Base-by-base conservation (phyloP, 441 rosid species). In the Erodium chrysanthum region DNA sequence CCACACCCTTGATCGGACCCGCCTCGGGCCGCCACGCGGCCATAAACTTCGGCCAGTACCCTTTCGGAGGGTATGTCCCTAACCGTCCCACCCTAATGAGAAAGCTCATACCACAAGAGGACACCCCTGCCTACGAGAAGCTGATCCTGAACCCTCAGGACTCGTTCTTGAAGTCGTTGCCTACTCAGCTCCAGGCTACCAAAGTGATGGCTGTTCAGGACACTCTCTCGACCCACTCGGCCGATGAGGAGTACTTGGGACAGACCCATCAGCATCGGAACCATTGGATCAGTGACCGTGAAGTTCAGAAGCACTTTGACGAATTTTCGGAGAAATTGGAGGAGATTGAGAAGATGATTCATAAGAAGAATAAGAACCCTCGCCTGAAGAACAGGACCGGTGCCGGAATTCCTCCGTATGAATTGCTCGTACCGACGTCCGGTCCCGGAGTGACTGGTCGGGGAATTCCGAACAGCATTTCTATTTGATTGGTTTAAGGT, bases 11-110 rank as follows among this genome's bases (percentile, higher is more conserved):
- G 77, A 85, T 93, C 65, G 90, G 98, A 97, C 81, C 64, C 2
- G 96, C 95, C 1, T 93, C 97, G 2, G 98, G 97, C 31, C 96
- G 85, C 83, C 97, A 93, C 67, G 98, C 97, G 0, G 98, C 98
- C 50, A 74, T 93, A 25, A 93, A 93, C 82, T 93, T 93, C 18
- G 98, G 97, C 11, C 98, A 91, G 77, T 93, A 93, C 74, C 97
- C 97, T 0, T 88, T 93, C 0, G 97, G 98, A 82, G 97, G 97
- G 8, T 93, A 93, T 67, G 88, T 91, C 70, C 97, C 97, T 0
- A 93, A 86, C 81, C 83, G 93, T 9, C 98, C 97, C 5, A 88
- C 98, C 0, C 77, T 93, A 4, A 71, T 91, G 84, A 77, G 97
- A 75, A 82, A 84, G 72, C 85, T 86, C 72, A 83, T 93, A 65